Evolutionary conservation across 2,329 filamentous ascomycete genomes (phyloP).

Genomic region (Curvularia spicifera): DNA sequence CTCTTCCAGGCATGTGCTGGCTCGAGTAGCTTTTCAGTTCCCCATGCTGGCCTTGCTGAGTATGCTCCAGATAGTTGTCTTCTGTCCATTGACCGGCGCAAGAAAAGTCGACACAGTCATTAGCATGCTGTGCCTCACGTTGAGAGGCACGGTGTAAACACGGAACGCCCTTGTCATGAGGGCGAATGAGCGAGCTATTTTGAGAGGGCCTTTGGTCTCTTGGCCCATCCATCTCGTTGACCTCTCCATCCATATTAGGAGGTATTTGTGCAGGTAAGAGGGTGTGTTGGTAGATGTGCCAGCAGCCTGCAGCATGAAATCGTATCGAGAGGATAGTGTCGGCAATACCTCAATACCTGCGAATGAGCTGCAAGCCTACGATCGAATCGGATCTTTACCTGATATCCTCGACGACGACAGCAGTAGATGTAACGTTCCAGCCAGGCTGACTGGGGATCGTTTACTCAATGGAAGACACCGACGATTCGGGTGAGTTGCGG

Average conservation of each 20-base stretch:
- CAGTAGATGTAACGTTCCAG: neutral
- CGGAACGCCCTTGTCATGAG: neutral
- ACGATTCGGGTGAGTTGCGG: neutral
- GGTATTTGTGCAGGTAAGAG: neutral
- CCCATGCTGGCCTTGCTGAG: neutral
- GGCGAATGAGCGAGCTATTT: neutral
- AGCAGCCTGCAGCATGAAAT: neutral
- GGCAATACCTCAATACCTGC: neutral
- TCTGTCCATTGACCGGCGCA: neutral
- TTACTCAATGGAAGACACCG: neutral
- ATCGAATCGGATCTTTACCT: neutral
- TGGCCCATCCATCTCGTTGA: neutral
- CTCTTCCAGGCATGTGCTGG: neutral
- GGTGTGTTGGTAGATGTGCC: neutral
- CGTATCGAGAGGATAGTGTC: too few relatives aligned
- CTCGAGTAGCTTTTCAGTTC: neutral
- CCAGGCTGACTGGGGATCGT: neutral
- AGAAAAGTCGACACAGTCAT: neutral
- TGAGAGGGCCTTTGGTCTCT: neutral
- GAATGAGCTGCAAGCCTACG: neutral
- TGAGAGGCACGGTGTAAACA: neutral
- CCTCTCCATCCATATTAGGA: neutral
- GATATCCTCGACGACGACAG: neutral
- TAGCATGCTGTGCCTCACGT: neutral
- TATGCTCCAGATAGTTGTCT: neutral